Percentiles rank a stretch among this genome's conserved stretches.
Conservation (phyloP, 2,329 filamentous ascomycete genomes). For the Chalaropsis ovoidea region DNA sequence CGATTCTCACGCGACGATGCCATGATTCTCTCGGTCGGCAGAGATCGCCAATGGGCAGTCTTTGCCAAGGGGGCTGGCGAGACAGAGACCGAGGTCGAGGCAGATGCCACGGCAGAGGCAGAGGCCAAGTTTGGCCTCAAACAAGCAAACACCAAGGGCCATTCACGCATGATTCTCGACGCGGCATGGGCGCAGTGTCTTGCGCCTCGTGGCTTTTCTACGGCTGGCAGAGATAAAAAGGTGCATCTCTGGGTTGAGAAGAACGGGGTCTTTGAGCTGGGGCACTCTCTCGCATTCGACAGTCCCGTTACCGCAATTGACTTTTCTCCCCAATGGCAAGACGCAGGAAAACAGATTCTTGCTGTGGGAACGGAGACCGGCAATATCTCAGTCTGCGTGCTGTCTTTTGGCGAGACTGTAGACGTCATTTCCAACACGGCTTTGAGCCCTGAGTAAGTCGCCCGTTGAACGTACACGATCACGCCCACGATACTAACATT, state of each 20-base stretch:
- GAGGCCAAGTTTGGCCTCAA: conserved; percentile 45
- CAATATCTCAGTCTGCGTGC: conserved; percentile 30
- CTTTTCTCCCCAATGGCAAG: conserved; percentile 39
- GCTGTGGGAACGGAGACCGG: conserved; percentile 51
- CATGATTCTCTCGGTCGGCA: conserved; percentile 74
- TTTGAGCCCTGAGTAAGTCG: conserved; percentile 21
- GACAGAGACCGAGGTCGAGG: not conserved
- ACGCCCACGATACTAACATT: not conserved
- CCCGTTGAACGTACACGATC: not conserved
- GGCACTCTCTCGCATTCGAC: conserved; percentile 40
- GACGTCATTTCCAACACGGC: conserved; percentile 16
- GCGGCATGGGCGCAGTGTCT: conserved; percentile 64
- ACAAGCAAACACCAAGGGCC: conserved; percentile 68
- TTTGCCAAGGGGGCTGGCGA: conserved; percentile 46
- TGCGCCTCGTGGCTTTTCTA: conserved; percentile 55
- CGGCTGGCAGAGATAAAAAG: conserved; percentile 79
- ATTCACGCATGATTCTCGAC: conserved; percentile 85
- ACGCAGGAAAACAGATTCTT: conserved; percentile 33
- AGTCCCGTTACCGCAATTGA: conserved; percentile 62
- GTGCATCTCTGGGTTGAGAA: conserved; percentile 58
- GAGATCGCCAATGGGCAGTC: conserved; percentile 84
- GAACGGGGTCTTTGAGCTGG: conserved; percentile 28
- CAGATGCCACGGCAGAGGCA: not conserved
- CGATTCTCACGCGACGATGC: conserved; percentile 66
- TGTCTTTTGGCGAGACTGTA: conserved; percentile 14